These are phyloP conservation scores for Datura wrightii DNA, from an alignment of 257 asterid species.

Conservation along the genomic window DNA sequence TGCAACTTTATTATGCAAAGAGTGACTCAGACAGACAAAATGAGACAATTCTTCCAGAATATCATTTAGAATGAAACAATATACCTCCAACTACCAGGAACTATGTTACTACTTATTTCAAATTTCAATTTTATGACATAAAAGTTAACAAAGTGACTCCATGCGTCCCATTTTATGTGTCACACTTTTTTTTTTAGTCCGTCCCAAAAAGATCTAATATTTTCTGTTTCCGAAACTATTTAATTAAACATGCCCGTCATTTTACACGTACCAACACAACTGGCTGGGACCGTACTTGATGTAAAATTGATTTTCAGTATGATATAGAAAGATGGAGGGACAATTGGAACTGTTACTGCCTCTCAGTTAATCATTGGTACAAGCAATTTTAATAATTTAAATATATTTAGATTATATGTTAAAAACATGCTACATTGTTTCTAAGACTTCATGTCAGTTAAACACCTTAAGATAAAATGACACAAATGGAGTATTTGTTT, in stretches of 20 bases:
- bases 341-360: not conserved
- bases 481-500: not conserved
- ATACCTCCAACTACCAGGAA: not conserved
- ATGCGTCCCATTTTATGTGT: not conserved
- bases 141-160: not conserved
- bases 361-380: not conserved
- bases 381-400: not conserved
- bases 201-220: not conserved
- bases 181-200: not conserved
- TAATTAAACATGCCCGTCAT: not conserved
- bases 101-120: not conserved
- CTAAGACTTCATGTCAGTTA: not conserved
- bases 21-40: not conserved
- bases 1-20: not conserved
- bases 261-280: not conserved
- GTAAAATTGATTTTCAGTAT: not conserved
- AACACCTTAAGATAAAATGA: not conserved
- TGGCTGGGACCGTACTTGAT: not conserved
- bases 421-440: not conserved
- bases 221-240: not conserved
- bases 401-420: not conserved
- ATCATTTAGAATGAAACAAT: not conserved
- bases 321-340: slow-evolving; percentile 12
- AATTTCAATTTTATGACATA: not conserved
- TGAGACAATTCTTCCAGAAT: not conserved